A percentile compares a stretch with the other conserved stretches of the same genome.
phyloP scores from a whole-genome alignment of 169 alveolate genomes.

The Fabrea salina region DNA sequence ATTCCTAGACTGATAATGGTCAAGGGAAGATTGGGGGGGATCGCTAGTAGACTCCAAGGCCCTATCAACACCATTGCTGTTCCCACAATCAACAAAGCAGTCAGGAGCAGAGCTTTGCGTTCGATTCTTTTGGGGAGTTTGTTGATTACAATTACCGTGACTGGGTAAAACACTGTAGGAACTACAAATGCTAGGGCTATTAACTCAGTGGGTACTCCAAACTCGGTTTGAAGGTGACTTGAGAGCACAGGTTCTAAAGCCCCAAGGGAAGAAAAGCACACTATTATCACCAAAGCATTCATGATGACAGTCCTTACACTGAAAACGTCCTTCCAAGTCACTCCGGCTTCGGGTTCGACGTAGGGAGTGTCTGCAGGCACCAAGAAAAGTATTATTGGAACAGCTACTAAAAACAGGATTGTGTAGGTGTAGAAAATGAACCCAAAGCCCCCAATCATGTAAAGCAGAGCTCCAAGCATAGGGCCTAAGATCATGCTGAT shows the following conservation, averaged over 20 bases:
- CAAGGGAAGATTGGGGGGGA: not conserved
- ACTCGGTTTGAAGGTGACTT: not conserved
- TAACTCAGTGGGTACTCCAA: not conserved
- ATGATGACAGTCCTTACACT: not conserved
- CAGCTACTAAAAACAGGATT: no score
- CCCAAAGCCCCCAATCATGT: constrained; percentile 1
- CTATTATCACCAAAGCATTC: not conserved
- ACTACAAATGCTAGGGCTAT: not conserved
- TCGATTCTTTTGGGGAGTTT: not conserved
- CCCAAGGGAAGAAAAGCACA: not conserved
- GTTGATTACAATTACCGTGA: not conserved
- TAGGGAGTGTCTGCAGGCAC: not conserved
- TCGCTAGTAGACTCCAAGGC: no score
- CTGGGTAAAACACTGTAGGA: not conserved
- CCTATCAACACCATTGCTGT: not conserved
- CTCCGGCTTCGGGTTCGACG: not conserved
- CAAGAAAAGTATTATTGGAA: not conserved
- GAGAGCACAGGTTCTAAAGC: not conserved
- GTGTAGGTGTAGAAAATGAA: not conserved
- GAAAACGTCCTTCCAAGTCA: not conserved
- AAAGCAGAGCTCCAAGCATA: not conserved
- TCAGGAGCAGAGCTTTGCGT: not conserved
- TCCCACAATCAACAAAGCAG: not conserved
- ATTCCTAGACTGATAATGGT: not conserved
- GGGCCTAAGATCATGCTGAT: not conserved